Evolutionary conservation across 1,284 basidiomycete species (phyloP).

Genomic region (Ceratobasidium sp.): DNA sequence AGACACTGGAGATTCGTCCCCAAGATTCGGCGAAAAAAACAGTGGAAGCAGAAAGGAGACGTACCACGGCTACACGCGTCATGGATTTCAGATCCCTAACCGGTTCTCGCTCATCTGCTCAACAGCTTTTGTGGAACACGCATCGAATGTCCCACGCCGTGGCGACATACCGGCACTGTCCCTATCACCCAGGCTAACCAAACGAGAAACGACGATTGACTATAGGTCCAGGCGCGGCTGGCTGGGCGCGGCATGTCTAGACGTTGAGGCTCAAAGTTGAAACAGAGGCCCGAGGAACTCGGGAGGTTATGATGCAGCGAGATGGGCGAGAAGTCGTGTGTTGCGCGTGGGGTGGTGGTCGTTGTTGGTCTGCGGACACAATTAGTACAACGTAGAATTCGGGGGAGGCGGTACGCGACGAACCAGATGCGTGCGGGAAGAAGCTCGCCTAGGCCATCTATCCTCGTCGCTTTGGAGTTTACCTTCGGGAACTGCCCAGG

Average conservation of each 20-base stretch:
- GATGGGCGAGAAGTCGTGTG: conserved; percentile 75
- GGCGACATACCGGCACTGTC: conserved; percentile 89
- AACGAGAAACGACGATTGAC: conserved; percentile 53
- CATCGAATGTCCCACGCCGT: conserved; percentile 92
- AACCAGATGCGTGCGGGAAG: conserved; percentile 53
- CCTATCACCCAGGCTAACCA: conserved; percentile 59
- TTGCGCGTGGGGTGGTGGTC: conserved; percentile 13
- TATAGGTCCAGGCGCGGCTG: conserved; percentile 50
- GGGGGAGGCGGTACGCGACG: background rate
- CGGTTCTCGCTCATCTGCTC: conserved; percentile 72
- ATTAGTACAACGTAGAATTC: conserved; percentile 3
- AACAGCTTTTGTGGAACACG: conserved; percentile 90
- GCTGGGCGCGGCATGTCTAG: conserved; percentile 81
- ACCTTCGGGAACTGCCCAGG: conserved; percentile 45
- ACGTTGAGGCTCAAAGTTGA: conserved; percentile 72
- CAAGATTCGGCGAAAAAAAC: background rate
- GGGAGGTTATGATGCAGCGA: conserved; percentile 82
- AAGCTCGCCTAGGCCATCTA: conserved; percentile 72
- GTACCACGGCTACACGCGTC: conserved; percentile 93
- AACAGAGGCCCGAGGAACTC: conserved; percentile 81
- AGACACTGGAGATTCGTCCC: no score
- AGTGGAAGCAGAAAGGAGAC: conserved; percentile 51
- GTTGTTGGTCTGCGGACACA: conserved; percentile 35
- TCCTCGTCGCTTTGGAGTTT: conserved; percentile 64
- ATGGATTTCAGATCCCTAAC: conserved; percentile 82